phyloP scores from a whole-genome alignment of 2,329 filamentous ascomycete species.

The Akanthomyces muscarius region DNA sequence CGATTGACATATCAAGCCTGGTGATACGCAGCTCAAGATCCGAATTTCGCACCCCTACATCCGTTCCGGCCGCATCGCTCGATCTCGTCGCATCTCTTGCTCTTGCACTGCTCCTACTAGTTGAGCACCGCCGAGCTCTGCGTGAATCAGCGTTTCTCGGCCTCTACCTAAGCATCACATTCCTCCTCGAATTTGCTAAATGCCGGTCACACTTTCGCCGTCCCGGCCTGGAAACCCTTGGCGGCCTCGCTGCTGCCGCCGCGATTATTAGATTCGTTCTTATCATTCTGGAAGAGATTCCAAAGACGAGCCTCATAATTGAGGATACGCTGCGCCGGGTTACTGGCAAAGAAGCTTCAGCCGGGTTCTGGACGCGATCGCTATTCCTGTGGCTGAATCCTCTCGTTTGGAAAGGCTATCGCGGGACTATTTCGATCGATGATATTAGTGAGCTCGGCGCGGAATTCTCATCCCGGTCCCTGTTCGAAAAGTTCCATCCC shows the following conservation, averaged over 20 bases:
- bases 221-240: constrained; percentile 22
- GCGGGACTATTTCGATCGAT: not conserved
- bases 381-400: constrained; percentile 6
- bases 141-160: constrained; percentile 31
- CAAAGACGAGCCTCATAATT: constrained; percentile 23
- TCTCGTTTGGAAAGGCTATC: not conserved
- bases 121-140: constrained; percentile 30
- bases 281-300: constrained; percentile 29
- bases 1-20: not conserved
- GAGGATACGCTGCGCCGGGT: not conserved
- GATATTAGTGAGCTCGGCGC: not conserved
- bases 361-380: not conserved
- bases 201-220: constrained; percentile 33
- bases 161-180: constrained; percentile 30
- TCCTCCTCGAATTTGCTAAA: constrained; percentile 32
- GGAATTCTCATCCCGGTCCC: constrained; percentile 1
- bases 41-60: not conserved
- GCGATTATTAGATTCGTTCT: constrained; percentile 27
- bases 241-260: constrained; percentile 25
- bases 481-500: constrained; percentile 3
- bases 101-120: not conserved
- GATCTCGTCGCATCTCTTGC: not conserved
- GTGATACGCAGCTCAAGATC: not conserved
- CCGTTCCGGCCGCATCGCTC: not conserved
- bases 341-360: not conserved